These are phyloP conservation scores for Eucalyptus leucophloia DNA, from an alignment of 345 rosid species.

Conservation along the genomic window DNA sequence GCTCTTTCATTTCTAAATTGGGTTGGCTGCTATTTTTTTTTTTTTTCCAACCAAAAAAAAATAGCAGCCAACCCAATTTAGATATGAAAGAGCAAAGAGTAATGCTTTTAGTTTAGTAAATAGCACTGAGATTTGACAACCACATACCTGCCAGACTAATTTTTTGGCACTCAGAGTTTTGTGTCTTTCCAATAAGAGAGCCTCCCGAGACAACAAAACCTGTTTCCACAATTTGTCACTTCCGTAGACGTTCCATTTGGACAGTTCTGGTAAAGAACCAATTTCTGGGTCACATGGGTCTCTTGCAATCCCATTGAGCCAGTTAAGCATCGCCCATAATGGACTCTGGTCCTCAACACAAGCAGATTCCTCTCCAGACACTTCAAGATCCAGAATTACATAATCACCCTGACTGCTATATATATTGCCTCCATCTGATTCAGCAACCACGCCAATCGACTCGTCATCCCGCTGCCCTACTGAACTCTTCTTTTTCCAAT, in stretches of 20 bases:
- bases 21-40: no score
- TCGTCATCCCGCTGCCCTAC: neutral
- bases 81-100: neutral
- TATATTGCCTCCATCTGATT: neutral
- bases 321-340: constrained; percentile 18
- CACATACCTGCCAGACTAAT: constrained; percentile 35
- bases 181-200: constrained; percentile 14
- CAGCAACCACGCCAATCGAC: neutral
- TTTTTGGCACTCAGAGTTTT: constrained; percentile 16
- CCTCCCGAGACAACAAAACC: constrained; percentile 44
- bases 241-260: constrained; percentile 48
- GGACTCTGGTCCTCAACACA: constrained; percentile 49
- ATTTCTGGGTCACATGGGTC: constrained; percentile 38
- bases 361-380: neutral
- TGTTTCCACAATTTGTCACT: constrained; percentile 59
- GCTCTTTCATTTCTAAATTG: no score
- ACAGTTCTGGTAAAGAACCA: constrained; percentile 43
- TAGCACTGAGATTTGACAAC: neutral
- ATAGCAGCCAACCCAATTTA: neutral
- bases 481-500: neutral
- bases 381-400: neutral
- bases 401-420: neutral
- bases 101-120: neutral
- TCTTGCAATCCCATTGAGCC: constrained; percentile 48
- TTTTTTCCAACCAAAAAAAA: neutral